These are phyloP conservation scores for Plantago coronopus DNA, from an alignment of 305 asterid species.

Conservation along the genomic window DNA sequence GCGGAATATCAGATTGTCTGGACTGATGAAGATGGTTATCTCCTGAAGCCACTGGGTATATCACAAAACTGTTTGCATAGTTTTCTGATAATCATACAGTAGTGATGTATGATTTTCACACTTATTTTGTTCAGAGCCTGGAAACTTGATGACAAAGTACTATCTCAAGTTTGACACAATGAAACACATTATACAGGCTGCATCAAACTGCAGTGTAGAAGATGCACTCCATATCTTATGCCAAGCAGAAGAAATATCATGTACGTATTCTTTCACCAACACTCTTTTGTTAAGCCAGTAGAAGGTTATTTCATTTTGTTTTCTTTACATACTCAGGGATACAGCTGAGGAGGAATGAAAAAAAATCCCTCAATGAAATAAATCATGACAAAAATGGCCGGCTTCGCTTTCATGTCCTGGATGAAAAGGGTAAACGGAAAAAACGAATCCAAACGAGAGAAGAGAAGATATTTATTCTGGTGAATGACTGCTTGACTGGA, in stretches of 20 bases:
- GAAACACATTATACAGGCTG: conserved; percentile 88
- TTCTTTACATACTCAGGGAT: conserved; percentile 70
- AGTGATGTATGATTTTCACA: conserved; percentile 17
- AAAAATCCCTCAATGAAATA: conserved; percentile 84
- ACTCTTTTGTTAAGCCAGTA: conserved; percentile 14
- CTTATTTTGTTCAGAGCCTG: conserved; percentile 62
- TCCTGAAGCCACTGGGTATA: conserved; percentile 88
- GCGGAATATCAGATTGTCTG: conserved; percentile 79
- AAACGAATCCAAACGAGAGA: conserved; percentile 92
- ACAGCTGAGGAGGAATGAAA: conserved; percentile 92
- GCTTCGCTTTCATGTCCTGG: conserved; percentile 85
- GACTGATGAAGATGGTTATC: conserved; percentile 94
- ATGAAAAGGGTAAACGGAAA: conserved; percentile 77
- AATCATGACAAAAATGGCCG: conserved; percentile 83
- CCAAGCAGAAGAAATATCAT: conserved; percentile 84
- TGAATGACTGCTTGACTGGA: conserved; percentile 94
- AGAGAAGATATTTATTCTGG: conserved; percentile 89
- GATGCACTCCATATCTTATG: conserved; percentile 72
- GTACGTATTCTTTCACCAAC: conserved; percentile 38
- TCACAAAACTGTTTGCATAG: conserved; percentile 18
- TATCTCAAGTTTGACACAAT: conserved; percentile 93
- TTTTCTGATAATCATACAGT: conserved; percentile 19
- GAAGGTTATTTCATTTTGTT: not conserved
- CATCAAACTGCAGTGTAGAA: conserved; percentile 68
- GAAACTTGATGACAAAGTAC: conserved; percentile 93